Conservation (phyloP, 1,284 basidiomycete genomes). For the Grifola frondosa region DNA sequence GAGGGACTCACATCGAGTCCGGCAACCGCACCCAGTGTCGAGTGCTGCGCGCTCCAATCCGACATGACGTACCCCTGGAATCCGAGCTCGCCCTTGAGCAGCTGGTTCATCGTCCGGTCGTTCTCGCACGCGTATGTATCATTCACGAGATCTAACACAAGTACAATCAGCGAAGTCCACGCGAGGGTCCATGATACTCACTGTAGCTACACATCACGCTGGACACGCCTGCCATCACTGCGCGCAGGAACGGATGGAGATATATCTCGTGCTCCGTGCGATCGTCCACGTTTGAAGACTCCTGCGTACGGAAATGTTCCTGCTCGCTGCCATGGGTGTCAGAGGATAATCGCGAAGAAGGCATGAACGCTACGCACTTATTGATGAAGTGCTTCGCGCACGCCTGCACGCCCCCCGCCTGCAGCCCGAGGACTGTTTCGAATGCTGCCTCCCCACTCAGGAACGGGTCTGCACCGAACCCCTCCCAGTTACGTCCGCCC, state of each 20-base stretch:
- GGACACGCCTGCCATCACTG: conserved; percentile 74
- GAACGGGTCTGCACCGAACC: conserved; percentile 79
- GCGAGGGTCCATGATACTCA: conserved; percentile 21
- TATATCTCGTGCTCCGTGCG: conserved; percentile 77
- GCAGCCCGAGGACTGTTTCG: conserved; percentile 75
- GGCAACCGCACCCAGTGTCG: conserved; percentile 57
- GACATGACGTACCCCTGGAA: conserved; percentile 78
- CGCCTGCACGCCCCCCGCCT: conserved; percentile 70
- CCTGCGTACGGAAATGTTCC: conserved; percentile 55
- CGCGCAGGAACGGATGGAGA: conserved; percentile 69
- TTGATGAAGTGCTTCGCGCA: conserved; percentile 79
- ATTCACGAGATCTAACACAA: conserved; percentile 66
- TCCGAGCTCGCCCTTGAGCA: conserved; percentile 78
- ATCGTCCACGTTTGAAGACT: conserved; percentile 73
- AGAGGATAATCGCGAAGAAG: neutral
- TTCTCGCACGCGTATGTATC: conserved; percentile 81
- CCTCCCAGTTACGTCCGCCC: conserved; percentile 85
- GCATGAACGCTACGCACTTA: conserved; percentile 47
- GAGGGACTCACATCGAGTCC: conserved; percentile 61
- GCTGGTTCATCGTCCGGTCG: conserved; percentile 69
- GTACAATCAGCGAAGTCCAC: neutral
- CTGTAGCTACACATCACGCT: conserved; percentile 79
- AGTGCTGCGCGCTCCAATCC: conserved; percentile 65
- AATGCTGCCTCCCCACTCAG: conserved; percentile 71
- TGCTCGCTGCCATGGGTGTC: conserved; percentile 49